Evolutionary conservation across 2,329 filamentous ascomycete species (phyloP).

Genomic region (Cercospora beticola): DNA sequence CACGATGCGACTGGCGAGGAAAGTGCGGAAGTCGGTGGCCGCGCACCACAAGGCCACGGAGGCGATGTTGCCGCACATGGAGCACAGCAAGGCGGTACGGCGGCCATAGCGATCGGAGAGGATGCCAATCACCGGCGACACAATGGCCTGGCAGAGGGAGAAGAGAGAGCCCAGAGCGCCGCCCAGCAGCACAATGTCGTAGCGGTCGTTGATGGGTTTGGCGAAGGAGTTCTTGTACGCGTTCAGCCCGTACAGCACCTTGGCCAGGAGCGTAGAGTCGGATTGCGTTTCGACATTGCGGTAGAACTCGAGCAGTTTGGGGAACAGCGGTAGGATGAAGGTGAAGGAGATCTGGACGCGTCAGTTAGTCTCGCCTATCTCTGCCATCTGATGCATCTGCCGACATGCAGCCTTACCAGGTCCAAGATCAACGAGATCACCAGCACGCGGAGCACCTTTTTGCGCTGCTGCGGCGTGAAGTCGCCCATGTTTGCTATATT

Average conservation of each 20-base stretch:
- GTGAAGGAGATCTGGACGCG: conserved; percentile 86
- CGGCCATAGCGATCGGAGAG: conserved; percentile 88
- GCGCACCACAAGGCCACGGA: conserved; percentile 93
- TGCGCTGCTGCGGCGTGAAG: conserved; percentile 21
- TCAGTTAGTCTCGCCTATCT: conserved; percentile 7
- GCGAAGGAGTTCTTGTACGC: conserved; percentile 92
- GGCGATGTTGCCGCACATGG: conserved; percentile 89
- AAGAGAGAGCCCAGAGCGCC: conserved; percentile 93
- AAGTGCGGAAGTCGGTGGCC: conserved; percentile 92
- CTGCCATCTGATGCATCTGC: background rate
- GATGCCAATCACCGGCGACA: conserved; percentile 84
- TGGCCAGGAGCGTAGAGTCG: conserved; percentile 68
- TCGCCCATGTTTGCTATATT: conserved; percentile 15
- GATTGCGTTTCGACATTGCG: conserved; percentile 70
- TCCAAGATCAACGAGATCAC: conserved; percentile 29
- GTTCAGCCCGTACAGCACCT: conserved; percentile 79
- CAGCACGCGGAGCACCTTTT: conserved; percentile 28
- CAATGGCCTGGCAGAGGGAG: conserved; percentile 86
- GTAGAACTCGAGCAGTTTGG: conserved; percentile 94
- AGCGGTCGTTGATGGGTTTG: conserved; percentile 88
- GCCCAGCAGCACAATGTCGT: conserved; percentile 94
- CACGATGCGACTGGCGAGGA: conserved; percentile 87
- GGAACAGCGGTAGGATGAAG: conserved; percentile 95
- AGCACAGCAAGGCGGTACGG: conserved; percentile 79
- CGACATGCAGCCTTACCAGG: conserved; percentile 23